A percentile compares a stretch with the other conserved stretches of the same genome.
Evolutionary conservation across 1,284 basidiomycete species (phyloP).

Genomic region (Cryptococcus amylolentus): DNA sequence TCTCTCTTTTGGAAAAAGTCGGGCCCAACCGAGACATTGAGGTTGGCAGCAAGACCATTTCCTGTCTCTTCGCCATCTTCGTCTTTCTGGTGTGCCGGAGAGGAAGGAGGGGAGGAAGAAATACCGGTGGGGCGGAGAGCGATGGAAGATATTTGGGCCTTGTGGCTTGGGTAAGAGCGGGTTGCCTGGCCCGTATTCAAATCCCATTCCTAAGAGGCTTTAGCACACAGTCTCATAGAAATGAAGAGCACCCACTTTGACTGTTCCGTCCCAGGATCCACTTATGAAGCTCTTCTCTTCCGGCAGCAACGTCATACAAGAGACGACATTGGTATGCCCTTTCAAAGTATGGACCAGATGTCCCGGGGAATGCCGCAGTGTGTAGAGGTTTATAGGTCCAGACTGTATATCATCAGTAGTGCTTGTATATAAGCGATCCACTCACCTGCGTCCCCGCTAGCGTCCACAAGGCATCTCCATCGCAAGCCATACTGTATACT

Average conservation of each 20-base stretch:
- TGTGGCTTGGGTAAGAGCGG: slow-evolving; percentile 75
- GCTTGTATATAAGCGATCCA: slow-evolving; percentile 4
- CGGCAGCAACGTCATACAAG: slow-evolving; percentile 73
- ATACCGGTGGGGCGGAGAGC: slow-evolving; percentile 64
- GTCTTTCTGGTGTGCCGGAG: slow-evolving; percentile 50
- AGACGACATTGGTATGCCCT: slow-evolving; percentile 74
- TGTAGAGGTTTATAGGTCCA: slow-evolving; percentile 86
- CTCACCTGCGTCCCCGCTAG: slow-evolving; percentile 78
- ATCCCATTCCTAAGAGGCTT: slow-evolving; percentile 80
- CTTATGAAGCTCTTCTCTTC: slow-evolving; percentile 82
- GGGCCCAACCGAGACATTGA: slow-evolving; percentile 31
- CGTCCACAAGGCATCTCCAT: slow-evolving; percentile 85
- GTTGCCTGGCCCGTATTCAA: slow-evolving; percentile 82
- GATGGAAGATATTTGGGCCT: slow-evolving; percentile 79
- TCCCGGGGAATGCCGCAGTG: slow-evolving; percentile 87
- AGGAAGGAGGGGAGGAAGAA: slow-evolving; percentile 19
- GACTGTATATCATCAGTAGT: slow-evolving; percentile 53
- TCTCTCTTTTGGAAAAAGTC: slow-evolving; percentile 30
- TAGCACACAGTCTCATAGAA: not conserved
- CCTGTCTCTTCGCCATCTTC: slow-evolving; percentile 49
- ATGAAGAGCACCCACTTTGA: slow-evolving; percentile 61
- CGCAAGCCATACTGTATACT: slow-evolving; percentile 81
- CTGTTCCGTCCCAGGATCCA: slow-evolving; percentile 91
- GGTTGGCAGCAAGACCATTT: slow-evolving; percentile 53
- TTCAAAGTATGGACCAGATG: slow-evolving; percentile 68